Evolutionary conservation across 2,329 filamentous ascomycete genomes (phyloP), one percentile per base, ranked within the genome.

Genomic region (Chaetomium strumarium): DNA sequence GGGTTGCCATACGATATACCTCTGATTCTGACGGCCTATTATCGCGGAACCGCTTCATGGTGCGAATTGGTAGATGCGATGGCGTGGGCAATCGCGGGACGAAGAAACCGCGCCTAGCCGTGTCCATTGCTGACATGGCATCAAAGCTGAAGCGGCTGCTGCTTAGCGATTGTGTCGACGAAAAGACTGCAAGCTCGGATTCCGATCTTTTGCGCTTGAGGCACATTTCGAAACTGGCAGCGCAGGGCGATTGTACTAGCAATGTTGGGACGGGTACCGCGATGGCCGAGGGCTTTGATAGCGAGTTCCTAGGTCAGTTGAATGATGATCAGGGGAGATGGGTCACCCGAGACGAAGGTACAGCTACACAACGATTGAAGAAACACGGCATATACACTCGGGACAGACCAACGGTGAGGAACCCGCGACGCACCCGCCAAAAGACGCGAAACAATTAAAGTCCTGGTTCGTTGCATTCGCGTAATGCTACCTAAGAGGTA

Each of bases 181-280:
- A 70, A 40, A 74, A 70, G 10, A 77, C 67, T 46, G 74, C 77
- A 53, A 82, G 70, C 64, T 82, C 79, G 19, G 78, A 79, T 51
- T 77, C 73, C 60, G 81, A 84, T 40, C 80, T 76, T 72, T 85
- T 85, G 67, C 82, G 80, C 66, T 85, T 85, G 63, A 82, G 69
- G 24, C 75, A 65, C 77, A 80, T 81, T 17, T 46, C 55, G 39
- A 40, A 9, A 36, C 30, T 7, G n/a, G 12, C 33, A 14, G 13
- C 33, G 16, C 16, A 16, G 31, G 14, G 44, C 16, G 16, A 10
- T 29, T 19, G n/a, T 24, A 10, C 9, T 10, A 43, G 12, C 8
- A 16, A 39, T 14, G 34, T 7, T 24, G 24, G 24, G 24, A 24
- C 24, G 24, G 4, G 24, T 4, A 24, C 24, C 24, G 4, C 4